Evolutionary conservation across 1,284 basidiomycete genomes (phyloP), one percentile per base, ranked within the genome.

Genomic region (Boletus chippewaensis): DNA sequence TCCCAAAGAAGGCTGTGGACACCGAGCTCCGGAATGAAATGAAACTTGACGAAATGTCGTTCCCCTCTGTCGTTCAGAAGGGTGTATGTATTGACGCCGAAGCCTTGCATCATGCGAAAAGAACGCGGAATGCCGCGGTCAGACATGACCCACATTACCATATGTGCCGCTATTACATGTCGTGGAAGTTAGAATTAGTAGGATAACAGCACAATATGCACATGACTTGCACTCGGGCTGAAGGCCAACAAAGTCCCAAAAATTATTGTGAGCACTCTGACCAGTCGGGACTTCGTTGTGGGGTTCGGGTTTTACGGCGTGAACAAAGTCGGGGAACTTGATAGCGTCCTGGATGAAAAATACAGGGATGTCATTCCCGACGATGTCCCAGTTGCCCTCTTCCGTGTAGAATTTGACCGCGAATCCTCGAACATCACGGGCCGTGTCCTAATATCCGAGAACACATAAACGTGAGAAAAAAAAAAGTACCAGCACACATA

Each of bases 291-390:
- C 77, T 60, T 90, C 86, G 53, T 84, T 84, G 45, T 89, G 78
- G 3, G 90, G 90, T 62, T 90, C 87, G 1, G 87, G 86, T 61
- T 88, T 86, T 26, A 84, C 80, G 51, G 88, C 83, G 62, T 92
- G 90, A 38, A 92, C 74, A 47, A 93, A 70, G 61, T 92, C 89
- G 13, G 85, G 83, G 62, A 92, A 93, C 64, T 91, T 87, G 67
- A 91, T 83, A 0, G 85, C 83, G 55, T 87, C 84, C 54, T 91
- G 87, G 26, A 94, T 86, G 71, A 92, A 92, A 72, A 93, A 93
- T 22, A 90, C 80, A 1, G 88, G 87, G 35, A 90, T 79, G 59
- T 84, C 72, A 60, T 87, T 87, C 15, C 83, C 86, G 46, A 91
- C 88, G 32, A 92, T 69, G 61, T 94, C 89, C 85, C 86, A 92